Conservation (phyloP, 345 rosid species). For the Populus davidiana region DNA sequence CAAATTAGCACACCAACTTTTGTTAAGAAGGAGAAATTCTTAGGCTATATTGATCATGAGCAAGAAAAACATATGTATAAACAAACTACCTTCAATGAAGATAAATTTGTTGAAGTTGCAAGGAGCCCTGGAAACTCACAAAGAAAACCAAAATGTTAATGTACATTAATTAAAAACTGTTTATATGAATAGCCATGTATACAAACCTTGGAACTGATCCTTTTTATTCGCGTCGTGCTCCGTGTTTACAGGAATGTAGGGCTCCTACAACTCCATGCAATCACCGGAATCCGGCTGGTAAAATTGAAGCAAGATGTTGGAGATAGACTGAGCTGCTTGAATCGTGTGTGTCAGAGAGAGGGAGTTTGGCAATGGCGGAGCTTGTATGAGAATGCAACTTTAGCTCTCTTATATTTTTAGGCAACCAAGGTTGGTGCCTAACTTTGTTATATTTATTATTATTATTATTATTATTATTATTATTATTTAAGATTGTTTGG, state of each 20-base stretch:
- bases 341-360: constrained; percentile 1
- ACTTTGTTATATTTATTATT: constrained; percentile 16
- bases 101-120: constrained; percentile 13
- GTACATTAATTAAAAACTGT: not conserved
- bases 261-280: constrained; percentile 32
- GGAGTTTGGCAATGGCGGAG: not conserved
- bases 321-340: not conserved
- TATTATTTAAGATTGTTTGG: not conserved
- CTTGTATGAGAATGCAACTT: constrained; percentile 40
- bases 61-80: not conserved
- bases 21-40: not conserved
- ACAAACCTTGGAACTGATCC: not conserved
- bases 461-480: not conserved
- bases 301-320: not conserved
- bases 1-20: not conserved
- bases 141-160: not conserved
- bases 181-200: not conserved
- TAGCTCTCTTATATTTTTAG: constrained; percentile 25
- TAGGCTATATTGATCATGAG: not conserved
- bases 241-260: not conserved
- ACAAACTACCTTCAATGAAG: constrained; percentile 15
- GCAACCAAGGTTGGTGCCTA: constrained; percentile 40
- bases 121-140: constrained; percentile 20
- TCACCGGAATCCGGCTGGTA: constrained; percentile 4
- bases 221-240: not conserved